These are phyloP conservation scores for Fusarium devonianum DNA, from an alignment of 2,329 filamentous ascomycete genomes.

Conservation along the genomic window DNA sequence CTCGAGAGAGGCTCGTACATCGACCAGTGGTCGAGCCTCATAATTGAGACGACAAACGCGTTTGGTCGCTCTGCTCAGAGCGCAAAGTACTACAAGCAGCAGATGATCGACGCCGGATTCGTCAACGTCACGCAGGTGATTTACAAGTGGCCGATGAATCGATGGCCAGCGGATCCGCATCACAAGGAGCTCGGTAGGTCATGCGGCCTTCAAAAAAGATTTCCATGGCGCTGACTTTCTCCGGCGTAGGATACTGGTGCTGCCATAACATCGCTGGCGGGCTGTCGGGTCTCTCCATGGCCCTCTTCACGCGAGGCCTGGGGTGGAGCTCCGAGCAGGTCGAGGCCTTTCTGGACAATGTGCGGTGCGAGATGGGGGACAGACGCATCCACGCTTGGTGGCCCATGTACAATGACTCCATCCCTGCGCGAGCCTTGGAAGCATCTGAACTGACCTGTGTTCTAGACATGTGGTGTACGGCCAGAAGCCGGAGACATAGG, in stretches of 20 bases:
- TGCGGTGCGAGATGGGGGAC: slow-evolving; percentile 46
- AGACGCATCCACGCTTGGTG: slow-evolving; percentile 49
- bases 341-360: slow-evolving; percentile 44
- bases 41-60: slow-evolving; percentile 43
- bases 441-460: not conserved
- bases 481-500: slow-evolving; percentile 30
- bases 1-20: slow-evolving; percentile 41
- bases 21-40: slow-evolving; percentile 39
- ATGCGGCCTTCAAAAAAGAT: too few species aligned
- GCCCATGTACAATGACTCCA: slow-evolving; percentile 45
- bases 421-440: fast-evolving
- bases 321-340: slow-evolving; percentile 48
- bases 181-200: slow-evolving; percentile 58
- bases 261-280: slow-evolving; percentile 46
- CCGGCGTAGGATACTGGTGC: slow-evolving; percentile 51
- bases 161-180: slow-evolving; percentile 59
- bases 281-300: slow-evolving; percentile 48
- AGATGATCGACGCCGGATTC: slow-evolving; percentile 61
- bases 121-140: slow-evolving; percentile 56
- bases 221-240: too few species aligned
- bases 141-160: slow-evolving; percentile 58
- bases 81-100: slow-evolving; percentile 42
- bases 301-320: slow-evolving; percentile 48
- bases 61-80: slow-evolving; percentile 45
- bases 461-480: slow-evolving; percentile 37